Evolutionary conservation across 2,329 filamentous ascomycete genomes (phyloP).

Genomic region (Chalara sp.): DNA sequence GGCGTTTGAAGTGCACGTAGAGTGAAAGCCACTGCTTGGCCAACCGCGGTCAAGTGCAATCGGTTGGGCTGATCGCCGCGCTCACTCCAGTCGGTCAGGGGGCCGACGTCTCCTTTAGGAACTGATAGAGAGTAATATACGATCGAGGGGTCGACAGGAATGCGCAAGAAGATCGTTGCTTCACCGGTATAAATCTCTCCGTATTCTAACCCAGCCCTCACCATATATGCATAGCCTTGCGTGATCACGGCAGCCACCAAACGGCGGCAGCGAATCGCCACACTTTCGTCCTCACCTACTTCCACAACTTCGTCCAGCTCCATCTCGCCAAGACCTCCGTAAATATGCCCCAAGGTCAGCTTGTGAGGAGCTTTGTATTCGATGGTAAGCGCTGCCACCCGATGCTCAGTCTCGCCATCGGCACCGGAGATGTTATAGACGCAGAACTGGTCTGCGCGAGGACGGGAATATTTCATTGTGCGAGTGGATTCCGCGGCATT

Average conservation of each 20-base stretch:
- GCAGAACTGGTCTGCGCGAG: conserved; percentile 1
- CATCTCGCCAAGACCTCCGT: conserved; percentile 1
- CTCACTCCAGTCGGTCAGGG: neutral
- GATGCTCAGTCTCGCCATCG: neutral
- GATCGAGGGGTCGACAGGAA: neutral
- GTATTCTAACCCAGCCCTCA: neutral
- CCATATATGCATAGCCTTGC: conserved; percentile 1
- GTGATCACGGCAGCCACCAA: conserved; percentile 2
- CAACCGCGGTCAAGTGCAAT: neutral
- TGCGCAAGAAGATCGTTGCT: conserved; percentile 1
- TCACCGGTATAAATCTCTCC: conserved; percentile 2
- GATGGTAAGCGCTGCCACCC: neutral
- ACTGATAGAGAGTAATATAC: neutral
- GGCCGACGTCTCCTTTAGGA: neutral
- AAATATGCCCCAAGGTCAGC: neutral
- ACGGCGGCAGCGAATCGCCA: neutral
- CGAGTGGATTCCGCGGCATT: neutral
- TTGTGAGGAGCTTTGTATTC: conserved; percentile 7
- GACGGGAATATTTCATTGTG: too few relatives aligned
- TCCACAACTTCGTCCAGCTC: neutral
- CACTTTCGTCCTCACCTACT: neutral
- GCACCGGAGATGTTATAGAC: neutral
- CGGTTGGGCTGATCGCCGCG: neutral
- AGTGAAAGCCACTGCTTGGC: conserved; percentile 1
- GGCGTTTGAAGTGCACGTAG: neutral